Evolutionary conservation across 2,329 filamentous ascomycete genomes (phyloP).

Genomic region (Helminthosporium solani): DNA sequence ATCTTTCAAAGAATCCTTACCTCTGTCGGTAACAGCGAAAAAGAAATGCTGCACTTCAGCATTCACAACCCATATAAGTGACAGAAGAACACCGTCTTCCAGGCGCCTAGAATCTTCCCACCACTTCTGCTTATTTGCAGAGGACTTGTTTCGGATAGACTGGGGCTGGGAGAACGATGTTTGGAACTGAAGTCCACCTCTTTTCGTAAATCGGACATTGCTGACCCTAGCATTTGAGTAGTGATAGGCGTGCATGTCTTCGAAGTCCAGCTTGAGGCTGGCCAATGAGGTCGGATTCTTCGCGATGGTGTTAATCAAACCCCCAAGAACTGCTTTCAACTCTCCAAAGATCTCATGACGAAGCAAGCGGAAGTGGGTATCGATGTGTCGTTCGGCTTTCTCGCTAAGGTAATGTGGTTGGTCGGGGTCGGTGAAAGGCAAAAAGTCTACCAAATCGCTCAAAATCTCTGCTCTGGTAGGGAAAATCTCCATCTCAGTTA

Average conservation of each 20-base stretch:
- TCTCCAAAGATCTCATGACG: conserved; percentile 38
- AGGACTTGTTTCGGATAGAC: conserved; percentile 12
- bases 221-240: conserved; percentile 22
- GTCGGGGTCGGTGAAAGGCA: conserved; percentile 32
- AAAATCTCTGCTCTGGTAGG: conserved; percentile 35
- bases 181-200: conserved; percentile 19
- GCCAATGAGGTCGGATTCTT: conserved; percentile 5
- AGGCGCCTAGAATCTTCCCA: conserved; percentile 33
- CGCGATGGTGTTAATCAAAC: conserved; percentile 16
- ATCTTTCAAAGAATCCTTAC: conserved; percentile 9
- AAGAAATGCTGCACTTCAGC: conserved; percentile 26
- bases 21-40: conserved; percentile 20
- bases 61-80: conserved; percentile 20
- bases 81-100: conserved; percentile 27
- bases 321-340: conserved; percentile 26
- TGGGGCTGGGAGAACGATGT: conserved; percentile 26
- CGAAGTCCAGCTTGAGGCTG: conserved; percentile 14
- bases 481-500: conserved; percentile 32
- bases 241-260: conserved; percentile 21
- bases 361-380: conserved; percentile 36
- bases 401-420: conserved; percentile 29
- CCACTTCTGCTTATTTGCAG: conserved; percentile 20
- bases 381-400: conserved; percentile 29
- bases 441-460: conserved; percentile 42
- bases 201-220: conserved; percentile 17